Evolutionary conservation across 169 alveolate species (phyloP), one percentile per base, ranked within the genome.

Genomic region (Besnoitia besnoiti): DNA sequence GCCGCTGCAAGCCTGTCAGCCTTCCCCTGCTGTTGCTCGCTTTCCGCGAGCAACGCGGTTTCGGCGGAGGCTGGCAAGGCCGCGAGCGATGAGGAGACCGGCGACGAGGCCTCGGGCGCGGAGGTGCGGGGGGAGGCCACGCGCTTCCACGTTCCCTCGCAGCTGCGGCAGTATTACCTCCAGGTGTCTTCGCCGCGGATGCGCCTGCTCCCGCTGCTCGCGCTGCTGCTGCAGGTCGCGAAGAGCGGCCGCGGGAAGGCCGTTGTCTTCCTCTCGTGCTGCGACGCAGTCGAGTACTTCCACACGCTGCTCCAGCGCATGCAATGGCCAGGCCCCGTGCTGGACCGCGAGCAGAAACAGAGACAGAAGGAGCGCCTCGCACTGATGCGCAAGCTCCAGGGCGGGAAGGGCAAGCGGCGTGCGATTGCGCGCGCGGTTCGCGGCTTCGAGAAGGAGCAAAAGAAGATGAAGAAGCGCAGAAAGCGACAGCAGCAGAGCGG

Each of bases 221-320:
- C 94, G 7, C 67, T 82, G 1, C 80, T 91, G 27, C 91, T 84
- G 21, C 37, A 88, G 75, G 33, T 47, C n/a, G 89, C 93, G 24
- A 79, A 89, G 42, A 67, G 35, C 7, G 50, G 76, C 39, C 47
- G 37, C 33, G 90, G 90, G 39, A 91, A 85, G 37, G 67, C 85
- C 40, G 30, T 91, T 24, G 91, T 91, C 47, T 91, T 91, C 37
- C 39, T 85, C 24, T 84, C 91, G 46, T 79, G 82, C 82, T 91
- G 94, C 82, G 82, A 89, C 27, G 55, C 75, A 35, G 94, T 91
- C 44, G 94, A 91, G 24, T 62, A 39, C 47, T 62, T 82, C n/a
- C 77, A 85, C 85, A 42, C 35, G 50, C 84, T 91, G 44, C 55
- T 62, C 40, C 51, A 27, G 67, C 47, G 75, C n/a, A 88, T 91